Evolutionary conservation across 78 protist species (phyloP).

Genomic region (Reticulomyxa filosa): DNA sequence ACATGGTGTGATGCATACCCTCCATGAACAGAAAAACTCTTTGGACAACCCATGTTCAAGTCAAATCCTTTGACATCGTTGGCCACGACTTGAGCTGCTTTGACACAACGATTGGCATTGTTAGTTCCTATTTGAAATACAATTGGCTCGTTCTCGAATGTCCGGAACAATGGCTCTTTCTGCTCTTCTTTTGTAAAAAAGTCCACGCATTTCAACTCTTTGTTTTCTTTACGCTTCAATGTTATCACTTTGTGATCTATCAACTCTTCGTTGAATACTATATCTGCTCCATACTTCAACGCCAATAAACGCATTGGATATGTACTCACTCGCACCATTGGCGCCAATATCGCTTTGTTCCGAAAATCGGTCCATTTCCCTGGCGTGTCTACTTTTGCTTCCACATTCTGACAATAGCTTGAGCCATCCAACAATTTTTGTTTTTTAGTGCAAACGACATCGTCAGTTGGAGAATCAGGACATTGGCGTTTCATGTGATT

Average conservation of each 20-base stretch:
- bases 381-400: too few species aligned
- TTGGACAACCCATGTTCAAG: slow-evolving; percentile 46
- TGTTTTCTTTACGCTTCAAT: not conserved
- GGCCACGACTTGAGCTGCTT: slow-evolving; percentile 2
- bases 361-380: too few species aligned
- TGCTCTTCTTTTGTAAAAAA: not conserved
- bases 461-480: too few species aligned
- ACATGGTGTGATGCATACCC: too few species aligned
- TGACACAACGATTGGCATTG: not conserved
- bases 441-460: too few species aligned
- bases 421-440: too few species aligned
- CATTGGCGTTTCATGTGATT: too few species aligned
- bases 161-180: not conserved
- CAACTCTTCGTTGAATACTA: slow-evolving; percentile 36
- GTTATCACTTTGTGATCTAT: not conserved
- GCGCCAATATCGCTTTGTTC: slow-evolving; percentile 24
- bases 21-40: slow-evolving; percentile 15
- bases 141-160: not conserved
- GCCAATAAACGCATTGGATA: slow-evolving; percentile 36
- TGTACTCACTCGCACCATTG: slow-evolving; percentile 45
- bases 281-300: slow-evolving; percentile 43
- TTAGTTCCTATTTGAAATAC: slow-evolving; percentile 21
- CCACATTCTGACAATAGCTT: too few species aligned
- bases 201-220: not conserved
- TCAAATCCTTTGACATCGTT: slow-evolving; percentile 44